Evolutionary conservation across 768 basidiomycete species (phyloP).

Genomic region (Lactarius evosmus): DNA sequence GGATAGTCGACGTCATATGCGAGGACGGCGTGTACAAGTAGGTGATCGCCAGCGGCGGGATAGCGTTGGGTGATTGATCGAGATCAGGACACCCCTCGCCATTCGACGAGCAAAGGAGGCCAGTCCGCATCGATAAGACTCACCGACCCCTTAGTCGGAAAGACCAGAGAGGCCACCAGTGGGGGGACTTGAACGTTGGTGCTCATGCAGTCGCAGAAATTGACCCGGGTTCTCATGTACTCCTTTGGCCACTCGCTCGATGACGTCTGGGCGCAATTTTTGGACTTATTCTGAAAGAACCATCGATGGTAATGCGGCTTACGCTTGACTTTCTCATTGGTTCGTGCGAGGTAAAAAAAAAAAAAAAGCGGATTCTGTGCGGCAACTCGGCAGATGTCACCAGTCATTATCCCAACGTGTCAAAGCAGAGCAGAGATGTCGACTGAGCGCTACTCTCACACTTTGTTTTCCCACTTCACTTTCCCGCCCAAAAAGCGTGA

Average conservation of each 20-base stretch:
- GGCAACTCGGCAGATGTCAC: conserved; percentile 1
- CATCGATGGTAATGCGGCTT: conserved; percentile 11
- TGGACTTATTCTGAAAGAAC: not conserved
- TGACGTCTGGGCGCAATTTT: conserved; percentile 11
- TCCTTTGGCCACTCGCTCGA: not conserved
- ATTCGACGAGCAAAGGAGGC: not conserved
- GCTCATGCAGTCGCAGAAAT: not conserved
- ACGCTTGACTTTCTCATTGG: conserved; percentile 6
- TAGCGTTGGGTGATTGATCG: conserved; percentile 6
- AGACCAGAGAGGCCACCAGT: not conserved
- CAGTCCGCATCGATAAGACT: conserved; percentile 16
- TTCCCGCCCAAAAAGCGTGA: conserved; percentile 53
- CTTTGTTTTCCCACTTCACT: not conserved
- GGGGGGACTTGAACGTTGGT: not conserved
- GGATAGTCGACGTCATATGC: conserved; percentile 9
- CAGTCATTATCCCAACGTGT: not conserved
- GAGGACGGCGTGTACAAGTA: not conserved
- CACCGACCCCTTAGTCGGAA: not conserved
- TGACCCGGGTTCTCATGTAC: not conserved
- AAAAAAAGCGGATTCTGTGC: conserved; percentile 10
- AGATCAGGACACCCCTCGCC: not conserved
- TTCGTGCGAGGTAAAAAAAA: conserved; percentile 2
- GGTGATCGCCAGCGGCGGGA: conserved; percentile 1
- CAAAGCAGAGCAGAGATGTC: not conserved
- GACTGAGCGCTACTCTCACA: conserved; percentile 11